These are phyloP conservation scores for Cichorium intybus DNA, from an alignment of 140 eudicot species.

Conservation along the genomic window DNA sequence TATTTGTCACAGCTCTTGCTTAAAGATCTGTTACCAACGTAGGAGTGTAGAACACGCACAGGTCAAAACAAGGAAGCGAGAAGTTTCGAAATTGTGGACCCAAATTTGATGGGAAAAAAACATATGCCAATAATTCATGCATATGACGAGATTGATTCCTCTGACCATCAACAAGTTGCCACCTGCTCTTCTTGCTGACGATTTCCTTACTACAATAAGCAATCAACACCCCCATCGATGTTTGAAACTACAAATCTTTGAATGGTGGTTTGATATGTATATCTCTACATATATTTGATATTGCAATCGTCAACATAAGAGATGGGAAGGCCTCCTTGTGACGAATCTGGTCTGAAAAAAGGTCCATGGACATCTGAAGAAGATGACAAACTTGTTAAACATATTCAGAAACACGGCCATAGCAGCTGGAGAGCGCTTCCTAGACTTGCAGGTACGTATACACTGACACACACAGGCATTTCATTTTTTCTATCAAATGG, in stretches of 20 bases:
- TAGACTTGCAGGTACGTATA: conserved; percentile 54
- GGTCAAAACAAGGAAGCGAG: conserved; percentile 27
- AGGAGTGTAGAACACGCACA: conserved; percentile 14
- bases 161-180: conserved; percentile 30
- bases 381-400: conserved; percentile 53
- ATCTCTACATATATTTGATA: conserved; percentile 1
- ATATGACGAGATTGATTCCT: conserved; percentile 30
- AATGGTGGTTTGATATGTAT: background rate
- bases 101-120: background rate
- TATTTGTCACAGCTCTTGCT: conserved; percentile 5
- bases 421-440: conserved; percentile 96
- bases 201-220: conserved; percentile 1
- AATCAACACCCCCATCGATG: conserved; percentile 7
- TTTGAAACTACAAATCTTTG: conserved; percentile 2
- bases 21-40: conserved; percentile 5
- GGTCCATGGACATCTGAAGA: conserved; percentile 94
- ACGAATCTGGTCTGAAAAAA: conserved; percentile 66
- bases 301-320: background rate
- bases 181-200: conserved; percentile 41
- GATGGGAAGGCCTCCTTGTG: conserved; percentile 83
- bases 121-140: conserved; percentile 29
- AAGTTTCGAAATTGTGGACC: conserved; percentile 15
- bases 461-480: background rate
- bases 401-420: conserved; percentile 75
- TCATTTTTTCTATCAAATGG: background rate